phyloP scores from a whole-genome alignment of 2,329 filamentous ascomycete species.

The Aspergillus hiratsukae region DNA sequence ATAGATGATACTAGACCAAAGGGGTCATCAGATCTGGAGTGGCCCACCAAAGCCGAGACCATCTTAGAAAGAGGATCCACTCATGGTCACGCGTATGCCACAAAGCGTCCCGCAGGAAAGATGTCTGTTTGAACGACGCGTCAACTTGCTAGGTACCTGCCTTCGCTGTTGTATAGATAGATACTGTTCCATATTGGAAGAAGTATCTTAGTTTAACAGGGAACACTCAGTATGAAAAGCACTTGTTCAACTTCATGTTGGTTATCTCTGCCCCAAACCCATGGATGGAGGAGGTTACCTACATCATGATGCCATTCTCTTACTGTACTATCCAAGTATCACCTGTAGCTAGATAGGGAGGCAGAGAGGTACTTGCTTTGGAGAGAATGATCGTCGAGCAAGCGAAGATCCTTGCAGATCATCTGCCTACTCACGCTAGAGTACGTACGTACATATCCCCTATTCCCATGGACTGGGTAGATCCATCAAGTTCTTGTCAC shows the following conservation, averaged over 20 bases:
- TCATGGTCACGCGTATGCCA: not conserved
- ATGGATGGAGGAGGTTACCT: not conserved
- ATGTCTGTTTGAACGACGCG: not conserved
- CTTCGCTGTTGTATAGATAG: not conserved
- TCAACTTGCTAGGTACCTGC: not conserved
- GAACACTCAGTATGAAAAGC: not conserved
- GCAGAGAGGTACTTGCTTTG: not conserved
- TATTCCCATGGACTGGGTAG: not conserved
- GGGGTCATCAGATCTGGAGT: conserved; percentile 15
- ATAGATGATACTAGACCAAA: not conserved
- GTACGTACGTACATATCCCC: not conserved
- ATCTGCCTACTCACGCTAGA: not conserved
- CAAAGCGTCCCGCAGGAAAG: not conserved
- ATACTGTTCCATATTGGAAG: not conserved
- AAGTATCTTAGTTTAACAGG: too few species aligned
- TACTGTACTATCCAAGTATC: not conserved
- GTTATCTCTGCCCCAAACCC: not conserved
- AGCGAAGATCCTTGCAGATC: not conserved
- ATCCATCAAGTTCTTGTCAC: not conserved
- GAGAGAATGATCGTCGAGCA: not conserved
- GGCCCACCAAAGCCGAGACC: conserved; percentile 16
- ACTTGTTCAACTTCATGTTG: not conserved
- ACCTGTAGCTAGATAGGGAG: not conserved
- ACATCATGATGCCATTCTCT: not conserved
- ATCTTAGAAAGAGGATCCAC: not conserved